Percentiles rank a stretch among this genome's conserved stretches.
These are phyloP conservation scores for Bromus sterilis DNA, from an alignment of 176 grass and related monocot genomes.

Conservation along the genomic window DNA sequence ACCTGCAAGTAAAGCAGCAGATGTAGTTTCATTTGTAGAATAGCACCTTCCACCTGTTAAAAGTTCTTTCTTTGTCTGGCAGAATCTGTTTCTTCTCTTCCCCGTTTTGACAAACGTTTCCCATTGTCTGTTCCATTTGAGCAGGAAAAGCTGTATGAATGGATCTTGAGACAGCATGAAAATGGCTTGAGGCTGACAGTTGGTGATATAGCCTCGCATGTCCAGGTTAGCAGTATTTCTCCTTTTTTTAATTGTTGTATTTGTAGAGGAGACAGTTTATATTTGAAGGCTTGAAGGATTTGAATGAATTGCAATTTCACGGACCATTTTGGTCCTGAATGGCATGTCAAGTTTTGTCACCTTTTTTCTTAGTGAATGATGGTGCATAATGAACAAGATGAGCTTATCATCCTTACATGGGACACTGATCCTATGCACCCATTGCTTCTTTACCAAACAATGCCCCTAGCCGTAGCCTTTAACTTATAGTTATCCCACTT, in stretches of 20 bases:
- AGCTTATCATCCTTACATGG: not conserved
- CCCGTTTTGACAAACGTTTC: not conserved
- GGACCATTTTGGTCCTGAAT: not conserved
- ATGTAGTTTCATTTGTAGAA: not conserved
- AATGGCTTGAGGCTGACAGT: constrained; percentile 47
- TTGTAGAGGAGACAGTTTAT: not conserved
- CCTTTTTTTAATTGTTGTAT: not conserved
- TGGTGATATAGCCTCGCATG: constrained; percentile 42
- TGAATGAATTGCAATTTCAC: not conserved
- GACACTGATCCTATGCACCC: not conserved
- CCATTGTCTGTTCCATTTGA: constrained; percentile 1
- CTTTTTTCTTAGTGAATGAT: not conserved
- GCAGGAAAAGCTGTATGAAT: constrained; percentile 71
- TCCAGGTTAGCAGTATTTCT: constrained; percentile 33
- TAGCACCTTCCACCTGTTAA: not conserved
- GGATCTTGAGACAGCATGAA: constrained; percentile 59
- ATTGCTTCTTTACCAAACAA: not conserved
- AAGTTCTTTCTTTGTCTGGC: not conserved
- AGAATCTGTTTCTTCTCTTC: not conserved
- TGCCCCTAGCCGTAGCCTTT: not conserved
- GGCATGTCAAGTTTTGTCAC: not conserved
- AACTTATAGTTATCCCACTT: not conserved
- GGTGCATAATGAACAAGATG: not conserved
- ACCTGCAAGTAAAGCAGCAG: not conserved
- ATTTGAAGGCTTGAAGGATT: not conserved